Evolutionary conservation across 768 basidiomycete genomes (phyloP), one percentile per base, ranked within the genome.

Genomic region (Gautieria morchelliformis): DNA sequence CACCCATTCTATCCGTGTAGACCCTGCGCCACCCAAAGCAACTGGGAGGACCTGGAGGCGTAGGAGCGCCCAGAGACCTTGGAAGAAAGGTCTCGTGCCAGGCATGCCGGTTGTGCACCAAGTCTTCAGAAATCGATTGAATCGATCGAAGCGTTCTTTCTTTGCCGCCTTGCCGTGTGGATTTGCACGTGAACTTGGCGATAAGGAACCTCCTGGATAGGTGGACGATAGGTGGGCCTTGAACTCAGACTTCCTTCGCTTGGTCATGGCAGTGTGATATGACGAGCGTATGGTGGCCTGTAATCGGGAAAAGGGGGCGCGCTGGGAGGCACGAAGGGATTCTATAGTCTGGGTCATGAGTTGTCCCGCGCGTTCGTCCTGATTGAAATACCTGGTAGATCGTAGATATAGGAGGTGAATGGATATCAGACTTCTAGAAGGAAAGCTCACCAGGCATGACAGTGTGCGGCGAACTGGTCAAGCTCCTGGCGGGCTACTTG

Each of bases 71-170:
- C 88, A 94, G 49, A 86, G 63, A 45, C 65, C 69, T 72, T 75
- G 72, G 68, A 91, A 89, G 73, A 95, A 94, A 15, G 93, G 92
- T 65, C 84, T 85, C 37, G 91, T 89, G 19, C 93, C 93, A 58
- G 89, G 91, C 77, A 92, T 86, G 53, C 88, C 86, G 72, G 83
- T 77, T 14, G 83, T 86, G 68, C 90, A 93, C 89, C 92, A 93
- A 32, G 78, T 84, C 60, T 79, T 74, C 41, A 93, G 70, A 68
- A 94, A 93, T 41, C 81, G 75, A 59, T 84, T 78, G 64, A 91
- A 77, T 20, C 84, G 80, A 52, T 92, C 86, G 64, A 79, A 78
- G 17, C 92, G 81, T 68, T 94, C 87, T 74, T 86, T 86, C 67
- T 73, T 76, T 9, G 92, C 90, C n/a, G 76, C 67, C 22, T 75